These are phyloP conservation scores for Pseudoneurospora amorphoporcata DNA, from an alignment of 495 filamentous ascomycete genomes.

Conservation along the genomic window DNA sequence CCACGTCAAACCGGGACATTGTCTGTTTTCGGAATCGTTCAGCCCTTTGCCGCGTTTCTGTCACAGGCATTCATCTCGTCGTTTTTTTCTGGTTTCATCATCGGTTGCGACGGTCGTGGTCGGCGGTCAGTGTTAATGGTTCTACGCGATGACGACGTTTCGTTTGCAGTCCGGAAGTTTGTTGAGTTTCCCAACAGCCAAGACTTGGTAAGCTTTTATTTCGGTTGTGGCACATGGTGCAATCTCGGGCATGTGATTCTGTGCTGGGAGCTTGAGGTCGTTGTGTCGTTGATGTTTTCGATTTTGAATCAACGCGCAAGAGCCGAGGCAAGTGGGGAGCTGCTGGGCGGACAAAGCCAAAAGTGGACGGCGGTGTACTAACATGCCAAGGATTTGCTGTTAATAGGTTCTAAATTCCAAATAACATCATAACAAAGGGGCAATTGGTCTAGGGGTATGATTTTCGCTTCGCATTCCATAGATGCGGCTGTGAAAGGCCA, in stretches of 20 bases:
- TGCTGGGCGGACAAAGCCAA: background rate
- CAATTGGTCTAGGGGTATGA: conserved; percentile 35
- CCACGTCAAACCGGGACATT: background rate
- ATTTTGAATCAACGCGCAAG: background rate
- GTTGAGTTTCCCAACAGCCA: background rate
- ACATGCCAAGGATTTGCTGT: too few relatives aligned
- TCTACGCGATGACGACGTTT: background rate
- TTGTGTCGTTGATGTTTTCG: background rate
- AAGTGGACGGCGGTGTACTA: background rate
- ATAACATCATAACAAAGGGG: conserved; percentile 5
- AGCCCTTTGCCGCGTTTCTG: background rate
- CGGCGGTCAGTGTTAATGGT: background rate
- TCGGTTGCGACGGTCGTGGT: background rate
- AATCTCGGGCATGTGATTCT: background rate
- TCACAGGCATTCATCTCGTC: background rate
- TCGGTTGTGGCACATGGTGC: background rate
- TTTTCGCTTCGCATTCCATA: conserved; percentile 31
- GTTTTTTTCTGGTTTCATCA: background rate
- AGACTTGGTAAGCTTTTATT: background rate
- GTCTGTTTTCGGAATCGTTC: background rate
- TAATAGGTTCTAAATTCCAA: background rate
- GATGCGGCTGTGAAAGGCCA: conserved; percentile 9
- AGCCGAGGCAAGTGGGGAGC: conserved; percentile 10
- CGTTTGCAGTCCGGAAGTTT: background rate
- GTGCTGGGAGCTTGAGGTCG: background rate